Conservation (phyloP, 306 rosid species). For the Corylus americana region DNA sequence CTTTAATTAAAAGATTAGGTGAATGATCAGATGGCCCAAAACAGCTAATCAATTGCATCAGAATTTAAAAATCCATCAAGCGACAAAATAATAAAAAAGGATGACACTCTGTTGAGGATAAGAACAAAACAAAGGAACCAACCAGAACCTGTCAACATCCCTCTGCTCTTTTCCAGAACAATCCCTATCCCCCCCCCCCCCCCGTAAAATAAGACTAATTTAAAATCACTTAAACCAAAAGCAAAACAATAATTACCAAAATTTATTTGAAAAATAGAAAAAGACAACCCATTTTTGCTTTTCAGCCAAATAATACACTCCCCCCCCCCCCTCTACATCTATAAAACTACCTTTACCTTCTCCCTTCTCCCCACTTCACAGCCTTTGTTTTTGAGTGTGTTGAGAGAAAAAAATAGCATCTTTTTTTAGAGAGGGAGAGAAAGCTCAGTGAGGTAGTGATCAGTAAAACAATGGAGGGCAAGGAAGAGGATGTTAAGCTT, state of each 20-base stretch:
- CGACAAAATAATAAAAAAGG: background rate
- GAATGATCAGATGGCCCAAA: slow-evolving; percentile 16
- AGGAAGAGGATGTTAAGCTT: slow-evolving; percentile 80
- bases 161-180: slow-evolving; percentile 47
- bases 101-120: slow-evolving; percentile 41
- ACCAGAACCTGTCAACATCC: slow-evolving; percentile 32
- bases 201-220: background rate
- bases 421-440: slow-evolving; percentile 1
- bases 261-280: background rate
- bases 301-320: background rate
- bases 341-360: slow-evolving; percentile 30
- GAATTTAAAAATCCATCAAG: slow-evolving; percentile 14
- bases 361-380: background rate
- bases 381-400: background rate
- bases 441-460: background rate
- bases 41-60: slow-evolving; percentile 3
- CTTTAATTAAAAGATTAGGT: slow-evolving; percentile 2
- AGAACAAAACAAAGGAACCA: slow-evolving; percentile 36
- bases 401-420: background rate
- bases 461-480: slow-evolving; percentile 40
- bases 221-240: background rate
- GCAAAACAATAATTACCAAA: background rate
- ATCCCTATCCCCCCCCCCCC: slow-evolving; percentile 19
- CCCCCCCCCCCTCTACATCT: slow-evolving; percentile 4
- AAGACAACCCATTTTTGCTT: slow-evolving; percentile 14